Conservation (phyloP, 2,329 filamentous ascomycete species). For the Sclerotinia minor region DNA sequence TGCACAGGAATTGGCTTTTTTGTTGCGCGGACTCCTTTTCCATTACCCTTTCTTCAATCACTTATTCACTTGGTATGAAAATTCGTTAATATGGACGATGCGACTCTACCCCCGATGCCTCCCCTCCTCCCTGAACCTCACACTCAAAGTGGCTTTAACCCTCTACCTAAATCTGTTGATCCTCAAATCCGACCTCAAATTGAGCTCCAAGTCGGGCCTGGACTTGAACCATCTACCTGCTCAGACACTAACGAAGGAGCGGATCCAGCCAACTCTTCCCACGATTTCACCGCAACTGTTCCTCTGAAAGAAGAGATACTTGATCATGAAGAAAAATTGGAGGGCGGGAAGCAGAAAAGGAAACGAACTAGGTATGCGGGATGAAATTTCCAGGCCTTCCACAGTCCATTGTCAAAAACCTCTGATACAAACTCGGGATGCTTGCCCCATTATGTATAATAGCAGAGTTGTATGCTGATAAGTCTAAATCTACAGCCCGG, state of each 20-base stretch:
- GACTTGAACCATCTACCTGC: conserved; percentile 25
- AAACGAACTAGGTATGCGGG: conserved; percentile 62
- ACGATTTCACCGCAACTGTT: conserved; percentile 28
- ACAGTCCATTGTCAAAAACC: neutral
- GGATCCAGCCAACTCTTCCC: conserved; percentile 32
- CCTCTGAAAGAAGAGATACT: conserved; percentile 33
- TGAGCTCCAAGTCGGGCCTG: neutral
- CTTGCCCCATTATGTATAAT: neutral
- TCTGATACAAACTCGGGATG: neutral
- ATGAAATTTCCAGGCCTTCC: neutral
- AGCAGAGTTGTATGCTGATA: conserved; percentile 1
- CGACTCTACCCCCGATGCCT: conserved; percentile 36
- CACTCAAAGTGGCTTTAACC: neutral
- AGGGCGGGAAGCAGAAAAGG: conserved; percentile 48
- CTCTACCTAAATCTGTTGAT: neutral
- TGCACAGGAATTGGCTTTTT: neutral
- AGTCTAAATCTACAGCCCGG: conserved; percentile 58
- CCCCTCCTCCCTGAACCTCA: conserved; percentile 30
- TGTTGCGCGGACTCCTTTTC: neutral
- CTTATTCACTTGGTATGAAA: conserved; percentile 12
- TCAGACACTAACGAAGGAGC: conserved; percentile 30
- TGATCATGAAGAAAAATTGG: conserved; percentile 42
- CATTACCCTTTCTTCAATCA: neutral
- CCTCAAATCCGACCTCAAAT: neutral
- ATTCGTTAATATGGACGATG: conserved; percentile 38